Evolutionary conservation across 768 basidiomycete genomes (phyloP), one percentile per base, ranked within the genome.

Genomic region (Rhodosporidiobolus odoratus): DNA sequence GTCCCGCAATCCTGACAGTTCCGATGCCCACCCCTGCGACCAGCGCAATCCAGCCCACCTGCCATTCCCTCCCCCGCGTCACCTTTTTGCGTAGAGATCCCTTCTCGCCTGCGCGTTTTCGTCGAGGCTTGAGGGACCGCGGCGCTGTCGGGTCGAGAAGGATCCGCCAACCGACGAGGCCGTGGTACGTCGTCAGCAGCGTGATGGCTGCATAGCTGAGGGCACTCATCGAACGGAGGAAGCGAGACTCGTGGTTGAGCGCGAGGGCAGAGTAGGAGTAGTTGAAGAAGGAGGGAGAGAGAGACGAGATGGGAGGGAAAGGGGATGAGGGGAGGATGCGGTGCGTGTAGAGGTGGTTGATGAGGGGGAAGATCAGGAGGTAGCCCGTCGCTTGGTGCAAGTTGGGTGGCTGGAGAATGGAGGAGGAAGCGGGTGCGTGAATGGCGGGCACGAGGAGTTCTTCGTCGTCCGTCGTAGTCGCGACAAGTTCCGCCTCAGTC

Each of bases 181-280:
- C 70, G 53, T 76, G 76, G 57, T 76, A 75, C 13, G 62, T 67
- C 10, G 62, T 64, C 19, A 73, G 40, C 10, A 57, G 27, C 37
- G 65, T 48, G 12, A 76, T 23, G 25, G 64, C 38, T 6, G 59
- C 54, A 70, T 77, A 77, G 12, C 48, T 27, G 17, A 60, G 13
- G 48, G 57, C 59, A 0, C 67, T 67, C 5, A 56, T 43, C 47
- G 23, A 9, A 3, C 54, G 50, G 32, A 66, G 45, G 37, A 62
- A 19, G 32, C 52, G 64, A 4, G 56, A 48, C 1, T 38, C 38
- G 48, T 69, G 58, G 35, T 27, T 58, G 27, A 77, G 71, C 10
- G 75, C 58, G 57, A 73, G 62, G 25, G 70, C n/a, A 27, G 70
- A 59, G 67, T 71, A 76, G 17, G 71, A 60, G 69, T 77, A 77